A percentile compares a stretch with the other conserved stretches of the same genome.
Conservation (phyloP, 1,284 basidiomycete species). For the Mycosarcoma mackinlayi region DNA sequence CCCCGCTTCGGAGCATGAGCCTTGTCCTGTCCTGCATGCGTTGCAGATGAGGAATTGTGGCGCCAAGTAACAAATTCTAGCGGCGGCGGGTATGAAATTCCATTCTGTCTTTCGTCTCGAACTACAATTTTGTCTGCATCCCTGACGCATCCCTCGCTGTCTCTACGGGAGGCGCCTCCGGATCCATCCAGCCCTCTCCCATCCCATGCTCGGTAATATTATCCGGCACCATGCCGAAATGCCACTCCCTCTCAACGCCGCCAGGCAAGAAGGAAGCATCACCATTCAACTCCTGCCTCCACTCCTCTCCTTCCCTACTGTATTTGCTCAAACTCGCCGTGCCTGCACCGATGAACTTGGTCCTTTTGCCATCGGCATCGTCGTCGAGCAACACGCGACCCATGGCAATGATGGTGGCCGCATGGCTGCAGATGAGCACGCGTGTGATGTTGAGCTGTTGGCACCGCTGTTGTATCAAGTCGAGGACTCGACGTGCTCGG, state of each 20-base stretch:
- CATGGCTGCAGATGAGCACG: conserved; percentile 80
- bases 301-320: conserved; percentile 16
- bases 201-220: conserved; percentile 61
- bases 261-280: conserved; percentile 67
- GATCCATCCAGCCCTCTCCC: conserved; percentile 53
- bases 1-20: no score
- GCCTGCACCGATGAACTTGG: conserved; percentile 65
- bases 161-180: conserved; percentile 12
- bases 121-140: conserved; percentile 35
- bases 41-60: no score
- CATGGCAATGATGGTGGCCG: conserved; percentile 80
- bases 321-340: conserved; percentile 62
- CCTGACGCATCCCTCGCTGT: background rate
- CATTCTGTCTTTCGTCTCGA: background rate
- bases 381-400: conserved; percentile 75
- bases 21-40: no score
- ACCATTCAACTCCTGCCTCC: conserved; percentile 57
- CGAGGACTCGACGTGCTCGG: conserved; percentile 74
- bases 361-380: conserved; percentile 56
- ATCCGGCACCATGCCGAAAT: conserved; percentile 66
- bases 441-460: conserved; percentile 69
- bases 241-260: conserved; percentile 80
- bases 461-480: conserved; percentile 56
- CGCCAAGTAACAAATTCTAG: no score
- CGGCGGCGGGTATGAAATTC: no score